Evolutionary conservation across 2,329 filamentous ascomycete species (phyloP).

Genomic region (Podosphaera fusca): DNA sequence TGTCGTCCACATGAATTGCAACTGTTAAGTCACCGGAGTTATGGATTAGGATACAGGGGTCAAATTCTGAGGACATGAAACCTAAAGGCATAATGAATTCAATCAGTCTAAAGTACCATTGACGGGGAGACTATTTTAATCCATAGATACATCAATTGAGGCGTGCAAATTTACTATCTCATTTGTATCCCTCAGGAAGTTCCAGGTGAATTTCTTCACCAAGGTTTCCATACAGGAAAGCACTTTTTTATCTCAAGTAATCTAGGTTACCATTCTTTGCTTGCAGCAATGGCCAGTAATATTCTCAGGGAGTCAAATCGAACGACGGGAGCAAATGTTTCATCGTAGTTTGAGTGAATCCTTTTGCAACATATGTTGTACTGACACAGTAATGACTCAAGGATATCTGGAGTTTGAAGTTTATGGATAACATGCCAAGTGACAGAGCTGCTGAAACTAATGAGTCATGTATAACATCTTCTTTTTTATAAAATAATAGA

Average conservation of each 20-base stretch:
- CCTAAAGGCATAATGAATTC: background rate
- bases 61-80: background rate
- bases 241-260: background rate
- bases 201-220: background rate
- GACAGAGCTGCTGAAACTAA: too few relatives aligned
- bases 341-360: background rate
- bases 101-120: background rate
- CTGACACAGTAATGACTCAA: background rate
- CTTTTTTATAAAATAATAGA: too few relatives aligned
- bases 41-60: background rate
- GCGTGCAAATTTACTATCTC: background rate
- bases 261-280: background rate
- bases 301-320: background rate
- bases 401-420: too few relatives aligned
- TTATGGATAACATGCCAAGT: too few relatives aligned
- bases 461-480: too few relatives aligned
- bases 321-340: background rate
- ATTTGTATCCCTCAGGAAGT: background rate
- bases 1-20: background rate
- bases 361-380: background rate
- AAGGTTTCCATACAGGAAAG: background rate
- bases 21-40: background rate
- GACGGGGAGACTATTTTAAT: background rate
- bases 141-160: background rate
- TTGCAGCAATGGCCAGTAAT: background rate